These are phyloP conservation scores for Terfezia boudieri DNA, from an alignment of 495 filamentous ascomycete genomes.

Conservation along the genomic window DNA sequence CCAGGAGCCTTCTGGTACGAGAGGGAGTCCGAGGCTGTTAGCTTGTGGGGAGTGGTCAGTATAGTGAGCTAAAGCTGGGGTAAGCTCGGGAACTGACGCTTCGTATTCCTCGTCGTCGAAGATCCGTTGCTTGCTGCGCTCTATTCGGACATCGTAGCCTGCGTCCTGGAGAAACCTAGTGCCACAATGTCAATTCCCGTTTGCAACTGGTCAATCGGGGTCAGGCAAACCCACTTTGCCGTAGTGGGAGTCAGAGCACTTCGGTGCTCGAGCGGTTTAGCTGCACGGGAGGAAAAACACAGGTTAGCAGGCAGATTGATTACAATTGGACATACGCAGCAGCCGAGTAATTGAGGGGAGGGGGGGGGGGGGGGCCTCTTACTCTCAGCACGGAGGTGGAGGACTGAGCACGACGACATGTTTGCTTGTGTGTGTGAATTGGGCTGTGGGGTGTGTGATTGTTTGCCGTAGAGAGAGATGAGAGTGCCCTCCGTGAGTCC, in stretches of 20 bases:
- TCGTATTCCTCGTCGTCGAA: conserved; percentile 53
- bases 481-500: too few relatives aligned
- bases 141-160: conserved; percentile 66
- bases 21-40: conserved; percentile 35
- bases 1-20: conserved; percentile 75
- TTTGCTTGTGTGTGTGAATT: background rate
- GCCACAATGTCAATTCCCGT: background rate
- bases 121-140: conserved; percentile 58
- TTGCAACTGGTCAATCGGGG: background rate
- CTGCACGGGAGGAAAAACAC: conserved; percentile 3
- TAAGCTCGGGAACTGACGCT: conserved; percentile 9
- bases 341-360: background rate
- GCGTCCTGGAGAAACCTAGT: conserved; percentile 58
- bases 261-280: conserved; percentile 34
- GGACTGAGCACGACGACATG: conserved; percentile 1
- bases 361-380: too few relatives aligned
- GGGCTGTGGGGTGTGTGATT: too few relatives aligned
- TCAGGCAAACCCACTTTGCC: background rate
- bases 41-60: background rate
- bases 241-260: conserved; percentile 27
- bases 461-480: too few relatives aligned
- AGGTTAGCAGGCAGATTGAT: conserved; percentile 21
- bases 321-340: conserved; percentile 1
- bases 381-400: conserved; percentile 19
- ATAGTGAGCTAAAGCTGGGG: background rate